Conservation (phyloP, 345 rosid genomes). For the Noccaea caerulescens region DNA sequence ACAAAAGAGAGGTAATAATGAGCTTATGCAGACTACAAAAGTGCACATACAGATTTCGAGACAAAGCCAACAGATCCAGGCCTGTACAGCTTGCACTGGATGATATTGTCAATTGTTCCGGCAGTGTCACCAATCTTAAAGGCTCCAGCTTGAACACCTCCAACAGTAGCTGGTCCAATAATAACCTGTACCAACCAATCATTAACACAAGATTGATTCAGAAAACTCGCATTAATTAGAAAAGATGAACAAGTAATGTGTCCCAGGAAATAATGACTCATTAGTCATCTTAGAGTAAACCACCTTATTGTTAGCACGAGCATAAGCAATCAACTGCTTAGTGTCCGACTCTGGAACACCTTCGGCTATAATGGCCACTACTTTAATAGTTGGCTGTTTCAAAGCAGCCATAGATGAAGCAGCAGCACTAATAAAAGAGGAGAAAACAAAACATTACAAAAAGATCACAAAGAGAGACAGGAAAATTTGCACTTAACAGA, state of each 20-base stretch:
- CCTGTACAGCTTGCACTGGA: conserved; percentile 90
- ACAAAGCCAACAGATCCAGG: conserved; percentile 99
- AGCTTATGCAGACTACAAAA: conserved; percentile 26
- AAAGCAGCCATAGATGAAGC: conserved; percentile 96
- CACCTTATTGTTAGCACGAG: conserved; percentile 95
- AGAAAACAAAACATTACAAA: conserved; percentile 10
- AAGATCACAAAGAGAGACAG: conserved; percentile 24
- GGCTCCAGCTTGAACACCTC: conserved; percentile 98
- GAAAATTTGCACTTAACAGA: neutral
- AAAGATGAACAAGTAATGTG: neutral
- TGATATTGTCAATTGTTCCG: conserved; percentile 92
- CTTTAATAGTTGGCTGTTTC: conserved; percentile 92
- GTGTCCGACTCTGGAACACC: conserved; percentile 98
- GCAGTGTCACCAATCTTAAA: conserved; percentile 99
- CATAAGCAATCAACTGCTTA: conserved; percentile 87
- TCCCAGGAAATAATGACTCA: neutral
- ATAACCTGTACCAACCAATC: conserved; percentile 69
- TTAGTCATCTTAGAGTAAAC: conserved; percentile 3
- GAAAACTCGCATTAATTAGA: neutral
- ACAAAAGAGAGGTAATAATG: neutral
- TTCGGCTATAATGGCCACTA: conserved; percentile 96
- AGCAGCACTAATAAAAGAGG: conserved; percentile 71
- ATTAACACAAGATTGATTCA: conserved; percentile 1
- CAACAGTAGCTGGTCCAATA: conserved; percentile 98
- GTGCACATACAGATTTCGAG: conserved; percentile 83